phyloP scores from a whole-genome alignment of 192 early-diverging fungal species.

The Backusella tuberculispora region DNA sequence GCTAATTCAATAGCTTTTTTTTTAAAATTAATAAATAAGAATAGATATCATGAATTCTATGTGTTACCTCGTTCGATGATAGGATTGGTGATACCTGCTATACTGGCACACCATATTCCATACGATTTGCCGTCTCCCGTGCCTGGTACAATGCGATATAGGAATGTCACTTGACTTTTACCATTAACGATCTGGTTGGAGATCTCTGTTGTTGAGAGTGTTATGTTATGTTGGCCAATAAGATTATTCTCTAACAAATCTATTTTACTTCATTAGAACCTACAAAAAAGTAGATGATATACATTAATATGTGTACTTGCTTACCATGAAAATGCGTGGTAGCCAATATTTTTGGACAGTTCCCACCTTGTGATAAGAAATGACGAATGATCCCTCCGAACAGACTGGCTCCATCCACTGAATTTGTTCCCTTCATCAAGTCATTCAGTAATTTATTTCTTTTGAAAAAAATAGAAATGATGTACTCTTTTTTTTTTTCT shows the following conservation, averaged over 20 bases:
- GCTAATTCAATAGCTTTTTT: slow-evolving; percentile 3
- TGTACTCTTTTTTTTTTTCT: background rate
- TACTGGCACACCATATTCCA: slow-evolving; percentile 51
- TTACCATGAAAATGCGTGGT: slow-evolving; percentile 92
- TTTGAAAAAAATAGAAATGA: background rate
- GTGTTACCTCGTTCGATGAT: slow-evolving; percentile 47
- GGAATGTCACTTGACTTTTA: slow-evolving; percentile 54
- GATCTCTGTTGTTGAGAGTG: slow-evolving; percentile 18
- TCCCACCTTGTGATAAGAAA: slow-evolving; percentile 47
- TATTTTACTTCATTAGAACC: slow-evolving; percentile 45
- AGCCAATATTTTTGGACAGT: slow-evolving; percentile 71
- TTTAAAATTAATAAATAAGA: background rate
- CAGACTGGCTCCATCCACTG: slow-evolving; percentile 76
- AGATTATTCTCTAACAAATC: slow-evolving; percentile 50
- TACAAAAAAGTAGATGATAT: slow-evolving; percentile 51
- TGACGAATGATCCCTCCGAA: slow-evolving; percentile 72
- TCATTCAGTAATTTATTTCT: background rate
- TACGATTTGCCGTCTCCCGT: slow-evolving; percentile 40
- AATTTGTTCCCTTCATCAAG: slow-evolving; percentile 32
- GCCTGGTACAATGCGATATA: slow-evolving; percentile 63
- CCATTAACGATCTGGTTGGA: slow-evolving; percentile 12
- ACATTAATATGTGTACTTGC: background rate
- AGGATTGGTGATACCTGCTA: slow-evolving; percentile 40
- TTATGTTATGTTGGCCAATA: slow-evolving; percentile 56
- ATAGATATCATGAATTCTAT: background rate